phyloP scores from a whole-genome alignment of 2,329 filamentous ascomycete genomes.

The Didymella segeticola region DNA sequence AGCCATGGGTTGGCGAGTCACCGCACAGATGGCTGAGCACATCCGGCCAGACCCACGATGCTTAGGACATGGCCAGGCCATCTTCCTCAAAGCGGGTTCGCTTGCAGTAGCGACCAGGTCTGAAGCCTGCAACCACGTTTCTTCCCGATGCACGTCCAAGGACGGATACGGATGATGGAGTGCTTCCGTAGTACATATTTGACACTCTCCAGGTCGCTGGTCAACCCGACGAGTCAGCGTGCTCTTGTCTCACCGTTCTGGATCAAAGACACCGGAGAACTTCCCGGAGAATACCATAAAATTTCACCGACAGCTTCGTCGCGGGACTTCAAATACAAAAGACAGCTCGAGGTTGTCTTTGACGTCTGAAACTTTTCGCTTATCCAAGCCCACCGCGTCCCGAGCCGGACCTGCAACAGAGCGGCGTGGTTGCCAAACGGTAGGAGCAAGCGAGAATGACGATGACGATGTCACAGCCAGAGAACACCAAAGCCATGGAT shows the following conservation, averaged over 20 bases:
- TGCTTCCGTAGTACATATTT: neutral
- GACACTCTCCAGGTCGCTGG: neutral
- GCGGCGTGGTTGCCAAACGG: neutral
- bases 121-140: conserved; percentile 18
- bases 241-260: neutral
- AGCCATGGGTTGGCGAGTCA: neutral
- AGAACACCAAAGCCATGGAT: neutral
- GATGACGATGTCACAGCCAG: conserved; percentile 4
- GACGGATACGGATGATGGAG: conserved; percentile 1
- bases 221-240: neutral
- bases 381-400: conserved; percentile 1
- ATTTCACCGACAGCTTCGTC: neutral
- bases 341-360: neutral
- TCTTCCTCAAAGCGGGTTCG: neutral
- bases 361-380: conserved; percentile 2
- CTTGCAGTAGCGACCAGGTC: conserved; percentile 7
- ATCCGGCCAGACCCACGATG: conserved; percentile 7
- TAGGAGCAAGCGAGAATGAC: conserved; percentile 1
- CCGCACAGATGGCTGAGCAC: neutral
- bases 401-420: conserved; percentile 9
- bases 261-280: neutral
- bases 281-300: neutral
- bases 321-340: neutral
- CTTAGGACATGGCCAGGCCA: neutral
- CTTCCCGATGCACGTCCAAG: conserved; percentile 8